Percentiles rank a stretch among this genome's conserved stretches.
Evolutionary conservation across 805 yeast genomes (phyloP).

Genomic region (Ogataea dorogensis): DNA sequence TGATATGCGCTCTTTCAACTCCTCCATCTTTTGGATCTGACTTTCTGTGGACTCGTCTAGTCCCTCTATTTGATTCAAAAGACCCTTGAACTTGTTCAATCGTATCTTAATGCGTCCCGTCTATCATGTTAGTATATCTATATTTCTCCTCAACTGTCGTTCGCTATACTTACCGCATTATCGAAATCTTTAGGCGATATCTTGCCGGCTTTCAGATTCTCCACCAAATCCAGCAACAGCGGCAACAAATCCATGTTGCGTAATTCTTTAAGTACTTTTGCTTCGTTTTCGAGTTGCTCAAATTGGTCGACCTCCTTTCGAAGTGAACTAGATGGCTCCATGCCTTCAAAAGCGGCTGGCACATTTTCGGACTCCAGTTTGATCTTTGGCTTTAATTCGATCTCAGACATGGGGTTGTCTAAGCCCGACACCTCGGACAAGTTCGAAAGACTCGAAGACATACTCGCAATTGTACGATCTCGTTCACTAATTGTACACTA

Average conservation of each 20-base stretch:
- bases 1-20: slow-evolving; percentile 33
- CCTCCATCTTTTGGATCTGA: slow-evolving; percentile 34
- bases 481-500: slow-evolving; percentile 6
- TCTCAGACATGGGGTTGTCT: slow-evolving; percentile 10
- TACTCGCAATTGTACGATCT: background rate
- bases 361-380: slow-evolving; percentile 8
- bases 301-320: slow-evolving; percentile 18
- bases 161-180: slow-evolving; percentile 35
- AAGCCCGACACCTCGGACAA: slow-evolving; percentile 12
- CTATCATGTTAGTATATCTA: slow-evolving; percentile 15
- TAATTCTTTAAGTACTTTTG: slow-evolving; percentile 31
- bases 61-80: slow-evolving; percentile 44
- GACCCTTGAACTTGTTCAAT: slow-evolving; percentile 35
- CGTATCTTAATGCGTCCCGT: slow-evolving; percentile 47
- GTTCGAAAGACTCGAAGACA: slow-evolving; percentile 7
- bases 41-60: slow-evolving; percentile 42
- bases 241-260: slow-evolving; percentile 39
- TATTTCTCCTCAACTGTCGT: background rate
- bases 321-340: slow-evolving; percentile 12
- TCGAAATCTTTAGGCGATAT: slow-evolving; percentile 43
- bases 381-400: slow-evolving; percentile 5
- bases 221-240: slow-evolving; percentile 39
- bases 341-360: slow-evolving; percentile 7
- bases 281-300: slow-evolving; percentile 22
- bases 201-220: slow-evolving; percentile 39